Evolutionary conservation across 495 filamentous ascomycete species (phyloP).

Genomic region (Melanomma pulvis-pyrius): DNA sequence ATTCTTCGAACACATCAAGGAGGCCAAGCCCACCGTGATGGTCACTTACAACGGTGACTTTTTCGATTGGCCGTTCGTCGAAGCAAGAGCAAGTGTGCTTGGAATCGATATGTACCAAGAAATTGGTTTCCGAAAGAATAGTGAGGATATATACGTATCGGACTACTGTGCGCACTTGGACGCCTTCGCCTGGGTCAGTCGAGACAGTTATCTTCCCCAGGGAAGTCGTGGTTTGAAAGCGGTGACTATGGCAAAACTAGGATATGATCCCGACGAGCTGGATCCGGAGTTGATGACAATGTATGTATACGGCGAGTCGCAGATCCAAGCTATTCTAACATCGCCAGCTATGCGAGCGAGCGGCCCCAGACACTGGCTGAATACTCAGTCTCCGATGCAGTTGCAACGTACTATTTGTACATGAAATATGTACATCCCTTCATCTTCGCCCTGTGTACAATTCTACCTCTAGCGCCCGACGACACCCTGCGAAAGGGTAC

Average conservation of each 20-base stretch:
- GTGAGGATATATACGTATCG: conserved; percentile 93
- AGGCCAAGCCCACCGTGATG: conserved; percentile 91
- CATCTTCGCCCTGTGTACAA: conserved; percentile 97
- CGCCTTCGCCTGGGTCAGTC: conserved; percentile 97
- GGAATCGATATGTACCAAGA: conserved; percentile 99
- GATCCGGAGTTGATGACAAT: conserved; percentile 97
- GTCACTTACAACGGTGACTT: conserved; percentile 99
- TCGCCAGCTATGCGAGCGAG: conserved; percentile 72
- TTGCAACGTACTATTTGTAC: conserved; percentile 98
- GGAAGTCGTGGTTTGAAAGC: conserved; percentile 97
- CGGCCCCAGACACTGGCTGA: conserved; percentile 91
- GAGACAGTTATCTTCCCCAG: conserved; percentile 96
- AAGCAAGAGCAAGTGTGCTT: conserved; percentile 84
- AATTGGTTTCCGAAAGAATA: conserved; percentile 93
- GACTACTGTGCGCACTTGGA: conserved; percentile 98
- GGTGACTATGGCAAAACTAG: conserved; percentile 94
- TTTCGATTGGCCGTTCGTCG: conserved; percentile 99
- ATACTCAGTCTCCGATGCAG: conserved; percentile 98
- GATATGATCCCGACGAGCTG: conserved; percentile 97
- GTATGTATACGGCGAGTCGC: conserved; percentile 12
- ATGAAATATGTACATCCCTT: conserved; percentile 99
- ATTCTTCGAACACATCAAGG: conserved; percentile 95
- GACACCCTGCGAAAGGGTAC: conserved; percentile 94
- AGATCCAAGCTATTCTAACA: conserved; percentile 11
- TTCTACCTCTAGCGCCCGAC: conserved; percentile 90